phyloP scores from a whole-genome alignment of 2,329 filamentous ascomycete genomes.

The Hymenoscyphus albidus region DNA sequence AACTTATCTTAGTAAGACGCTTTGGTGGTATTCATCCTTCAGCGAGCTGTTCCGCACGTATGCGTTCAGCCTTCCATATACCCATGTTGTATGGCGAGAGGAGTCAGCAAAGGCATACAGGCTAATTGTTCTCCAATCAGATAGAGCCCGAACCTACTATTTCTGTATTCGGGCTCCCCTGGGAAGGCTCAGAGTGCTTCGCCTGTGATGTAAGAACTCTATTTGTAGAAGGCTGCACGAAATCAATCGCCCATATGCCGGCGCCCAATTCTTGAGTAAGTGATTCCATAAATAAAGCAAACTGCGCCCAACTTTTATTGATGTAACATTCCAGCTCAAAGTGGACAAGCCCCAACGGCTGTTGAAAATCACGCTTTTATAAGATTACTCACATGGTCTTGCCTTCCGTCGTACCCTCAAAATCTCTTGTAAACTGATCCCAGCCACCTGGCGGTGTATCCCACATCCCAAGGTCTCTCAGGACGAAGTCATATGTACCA shows the following conservation, averaged over 20 bases:
- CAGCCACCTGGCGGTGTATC: conserved; percentile 54
- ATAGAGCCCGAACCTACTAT: neutral
- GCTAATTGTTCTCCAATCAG: neutral
- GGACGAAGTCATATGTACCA: conserved; percentile 53
- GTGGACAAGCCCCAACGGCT: conserved; percentile 13
- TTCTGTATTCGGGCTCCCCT: neutral
- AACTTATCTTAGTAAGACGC: neutral
- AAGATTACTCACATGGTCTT: conserved; percentile 28
- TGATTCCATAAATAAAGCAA: neutral
- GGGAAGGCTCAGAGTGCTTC: neutral
- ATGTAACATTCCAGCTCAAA: conserved; percentile 11
- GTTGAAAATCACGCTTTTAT: neutral
- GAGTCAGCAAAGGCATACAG: neutral
- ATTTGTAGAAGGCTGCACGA: conserved; percentile 1
- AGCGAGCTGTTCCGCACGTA: neutral
- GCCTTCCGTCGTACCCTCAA: conserved; percentile 34
- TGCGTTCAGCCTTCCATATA: neutral
- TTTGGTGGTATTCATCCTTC: neutral
- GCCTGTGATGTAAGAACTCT: conserved; percentile 2
- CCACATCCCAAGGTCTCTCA: conserved; percentile 49
- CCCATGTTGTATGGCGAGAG: conserved; percentile 1
- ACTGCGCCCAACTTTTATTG: neutral
- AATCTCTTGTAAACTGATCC: conserved; percentile 51
- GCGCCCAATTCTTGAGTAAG: neutral
- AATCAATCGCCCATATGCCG: neutral